Conservation (phyloP, 1,284 basidiomycete genomes). For the Meira nashicola region DNA sequence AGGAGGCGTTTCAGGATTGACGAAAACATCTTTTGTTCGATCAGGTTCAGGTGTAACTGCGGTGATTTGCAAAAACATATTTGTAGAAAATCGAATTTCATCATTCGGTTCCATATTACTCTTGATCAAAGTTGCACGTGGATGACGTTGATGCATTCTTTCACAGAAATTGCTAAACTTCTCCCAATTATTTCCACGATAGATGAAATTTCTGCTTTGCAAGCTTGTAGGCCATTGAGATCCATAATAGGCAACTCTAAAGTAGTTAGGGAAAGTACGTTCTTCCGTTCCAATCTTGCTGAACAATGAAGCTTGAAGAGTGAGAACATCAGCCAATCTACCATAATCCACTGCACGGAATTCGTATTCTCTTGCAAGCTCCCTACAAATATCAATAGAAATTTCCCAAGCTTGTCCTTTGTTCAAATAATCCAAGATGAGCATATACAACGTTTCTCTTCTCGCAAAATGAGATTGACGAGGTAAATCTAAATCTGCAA, state of each 20-base stretch:
- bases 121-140: conserved; percentile 75
- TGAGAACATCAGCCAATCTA: conserved; percentile 45
- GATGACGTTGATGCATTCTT: conserved; percentile 84
- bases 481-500: conserved; percentile 66
- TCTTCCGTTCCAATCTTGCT: conserved; percentile 40
- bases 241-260: conserved; percentile 87
- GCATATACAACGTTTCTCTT: conserved; percentile 63
- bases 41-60: conserved; percentile 81
- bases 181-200: conserved; percentile 86
- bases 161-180: conserved; percentile 76
- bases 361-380: conserved; percentile 55
- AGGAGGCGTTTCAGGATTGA: conserved; percentile 74
- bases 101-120: conserved; percentile 71
- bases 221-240: conserved; percentile 73
- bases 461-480: conserved; percentile 89
- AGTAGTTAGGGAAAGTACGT: conserved; percentile 60
- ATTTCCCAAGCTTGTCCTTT: conserved; percentile 95
- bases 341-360: conserved; percentile 57
- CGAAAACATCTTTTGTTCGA: conserved; percentile 71
- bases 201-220: conserved; percentile 75
- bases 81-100: conserved; percentile 28
- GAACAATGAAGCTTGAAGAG: conserved; percentile 45
- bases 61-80: conserved; percentile 64
- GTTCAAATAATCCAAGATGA: conserved; percentile 56
- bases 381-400: conserved; percentile 86